Percentiles rank a stretch among this genome's conserved stretches.
Evolutionary conservation across 805 yeast species (phyloP).

Genomic region (Candida glaebosa): DNA sequence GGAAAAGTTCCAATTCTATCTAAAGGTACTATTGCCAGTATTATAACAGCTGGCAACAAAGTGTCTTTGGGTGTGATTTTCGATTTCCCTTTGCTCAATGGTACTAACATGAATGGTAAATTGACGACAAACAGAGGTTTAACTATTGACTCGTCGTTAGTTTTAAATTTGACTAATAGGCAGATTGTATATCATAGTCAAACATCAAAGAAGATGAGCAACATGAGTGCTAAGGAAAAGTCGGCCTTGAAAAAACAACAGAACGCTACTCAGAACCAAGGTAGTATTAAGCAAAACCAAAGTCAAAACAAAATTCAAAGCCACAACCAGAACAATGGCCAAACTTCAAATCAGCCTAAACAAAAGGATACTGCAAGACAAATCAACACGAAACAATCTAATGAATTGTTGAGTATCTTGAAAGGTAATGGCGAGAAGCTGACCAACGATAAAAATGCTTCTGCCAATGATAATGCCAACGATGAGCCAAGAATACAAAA

Average conservation of each 20-base stretch:
- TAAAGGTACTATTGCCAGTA: constrained; percentile 85
- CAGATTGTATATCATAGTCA: constrained; percentile 77
- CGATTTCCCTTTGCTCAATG: constrained; percentile 80
- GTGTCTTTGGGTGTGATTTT: constrained; percentile 74
- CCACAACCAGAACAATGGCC: too few relatives aligned
- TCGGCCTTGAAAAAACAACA: constrained; percentile 10
- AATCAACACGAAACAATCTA: constrained; percentile 24
- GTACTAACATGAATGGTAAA: constrained; percentile 77
- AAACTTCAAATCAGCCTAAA: constrained; percentile 8
- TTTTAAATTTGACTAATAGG: constrained; percentile 70
- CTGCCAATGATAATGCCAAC: not conserved
- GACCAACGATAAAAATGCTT: constrained; percentile 7
- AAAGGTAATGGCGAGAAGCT: constrained; percentile 15
- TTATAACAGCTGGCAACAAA: constrained; percentile 54
- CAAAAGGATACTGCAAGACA: constrained; percentile 10
- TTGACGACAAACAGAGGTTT: constrained; percentile 77
- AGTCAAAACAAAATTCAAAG: constrained; percentile 5
- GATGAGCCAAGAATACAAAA: constrained; percentile 13
- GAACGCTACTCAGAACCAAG: too few relatives aligned
- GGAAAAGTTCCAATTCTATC: constrained; percentile 88
- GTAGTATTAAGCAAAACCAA: constrained; percentile 6
- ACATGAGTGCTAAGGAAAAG: constrained; percentile 22
- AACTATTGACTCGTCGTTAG: constrained; percentile 74
- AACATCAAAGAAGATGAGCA: constrained; percentile 46
- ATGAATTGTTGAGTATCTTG: constrained; percentile 30